Evolutionary conservation across 345 rosid species (phyloP).

Genomic region (Angophora floribunda): DNA sequence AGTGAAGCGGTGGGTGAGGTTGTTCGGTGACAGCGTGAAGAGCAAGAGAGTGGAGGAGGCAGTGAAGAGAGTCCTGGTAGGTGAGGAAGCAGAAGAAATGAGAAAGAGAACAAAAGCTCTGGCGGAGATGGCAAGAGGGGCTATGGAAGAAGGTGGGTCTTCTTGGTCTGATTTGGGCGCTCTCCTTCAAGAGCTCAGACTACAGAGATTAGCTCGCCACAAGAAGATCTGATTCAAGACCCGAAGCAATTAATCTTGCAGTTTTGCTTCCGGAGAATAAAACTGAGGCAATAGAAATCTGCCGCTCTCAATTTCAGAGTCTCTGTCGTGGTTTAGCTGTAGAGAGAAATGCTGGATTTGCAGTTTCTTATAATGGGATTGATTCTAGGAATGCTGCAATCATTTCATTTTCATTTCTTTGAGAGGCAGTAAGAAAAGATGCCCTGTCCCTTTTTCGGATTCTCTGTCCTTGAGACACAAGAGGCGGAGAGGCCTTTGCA

Average conservation of each 20-base stretch:
- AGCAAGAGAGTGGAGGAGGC: constrained; percentile 18
- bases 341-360: neutral
- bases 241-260: neutral
- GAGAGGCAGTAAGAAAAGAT: neutral
- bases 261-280: neutral
- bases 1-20: neutral
- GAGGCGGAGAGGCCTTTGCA: neutral
- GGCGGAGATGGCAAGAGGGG: constrained; percentile 14
- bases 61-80: constrained; percentile 9
- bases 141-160: constrained; percentile 31
- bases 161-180: constrained; percentile 15
- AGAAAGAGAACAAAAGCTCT: constrained; percentile 7
- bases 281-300: neutral
- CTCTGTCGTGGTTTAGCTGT: neutral
- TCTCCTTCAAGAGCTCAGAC: constrained; percentile 6
- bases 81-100: constrained; percentile 30
- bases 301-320: neutral
- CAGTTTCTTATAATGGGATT: neutral
- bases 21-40: constrained; percentile 1
- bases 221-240: neutral
- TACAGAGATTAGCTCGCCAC: neutral
- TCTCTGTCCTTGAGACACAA: neutral
- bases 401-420: neutral
- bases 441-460: neutral
- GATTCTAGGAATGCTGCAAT: too few relatives aligned